Conservation (phyloP, 2,329 filamentous ascomycete species). For the Calycina herbarum region DNA sequence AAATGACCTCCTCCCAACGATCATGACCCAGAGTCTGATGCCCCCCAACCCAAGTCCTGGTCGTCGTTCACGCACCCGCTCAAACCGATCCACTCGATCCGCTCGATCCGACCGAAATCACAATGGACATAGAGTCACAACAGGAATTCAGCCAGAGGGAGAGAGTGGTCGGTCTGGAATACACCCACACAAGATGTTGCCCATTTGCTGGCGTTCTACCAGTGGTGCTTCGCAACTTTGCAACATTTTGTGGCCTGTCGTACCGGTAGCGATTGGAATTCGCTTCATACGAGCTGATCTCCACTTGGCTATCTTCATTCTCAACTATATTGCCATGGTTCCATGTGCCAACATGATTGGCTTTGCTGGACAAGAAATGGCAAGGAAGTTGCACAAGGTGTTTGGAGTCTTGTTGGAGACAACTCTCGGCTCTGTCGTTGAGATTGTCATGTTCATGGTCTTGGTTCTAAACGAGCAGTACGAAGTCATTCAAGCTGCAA, state of each 20-base stretch:
- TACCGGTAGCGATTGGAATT: constrained; percentile 69
- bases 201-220: constrained; percentile 63
- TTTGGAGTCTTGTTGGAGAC: constrained; percentile 63
- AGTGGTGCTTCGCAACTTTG: constrained; percentile 63
- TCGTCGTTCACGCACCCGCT: background rate
- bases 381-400: constrained; percentile 74
- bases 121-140: constrained; percentile 36
- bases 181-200: constrained; percentile 62
- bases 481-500: constrained; percentile 78
- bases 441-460: constrained; percentile 81
- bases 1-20: constrained; percentile 14
- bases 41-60: background rate
- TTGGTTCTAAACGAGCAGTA: constrained; percentile 58
- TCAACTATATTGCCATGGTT: constrained; percentile 76
- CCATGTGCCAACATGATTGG: constrained; percentile 75
- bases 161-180: constrained; percentile 69
- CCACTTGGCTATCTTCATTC: constrained; percentile 65
- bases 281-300: constrained; percentile 54
- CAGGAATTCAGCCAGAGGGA: constrained; percentile 49
- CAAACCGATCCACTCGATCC: background rate
- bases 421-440: constrained; percentile 71
- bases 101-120: constrained; percentile 11
- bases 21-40: constrained; percentile 6
- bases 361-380: constrained; percentile 71
- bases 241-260: constrained; percentile 74